Conservation (phyloP, 257 asterid genomes). For the Forsythia suspensa region DNA sequence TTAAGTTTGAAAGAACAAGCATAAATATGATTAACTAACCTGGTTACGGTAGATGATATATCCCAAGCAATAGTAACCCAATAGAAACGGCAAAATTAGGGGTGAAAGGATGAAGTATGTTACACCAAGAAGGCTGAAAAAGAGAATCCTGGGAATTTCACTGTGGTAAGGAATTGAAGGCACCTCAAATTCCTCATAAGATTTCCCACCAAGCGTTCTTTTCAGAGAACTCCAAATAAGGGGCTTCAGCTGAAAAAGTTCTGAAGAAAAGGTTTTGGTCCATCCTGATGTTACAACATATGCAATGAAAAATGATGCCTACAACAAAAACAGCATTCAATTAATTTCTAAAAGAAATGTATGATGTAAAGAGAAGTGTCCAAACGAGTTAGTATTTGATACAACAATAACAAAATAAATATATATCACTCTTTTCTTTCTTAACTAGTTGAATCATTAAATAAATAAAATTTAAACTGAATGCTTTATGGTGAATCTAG, state of each 20-base stretch:
- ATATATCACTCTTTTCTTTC: neutral
- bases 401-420: neutral
- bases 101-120: slow-evolving; percentile 95
- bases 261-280: slow-evolving; percentile 72
- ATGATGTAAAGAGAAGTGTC: neutral
- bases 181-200: slow-evolving; percentile 61
- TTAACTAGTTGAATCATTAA: neutral
- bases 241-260: slow-evolving; percentile 56
- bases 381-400: neutral
- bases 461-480: neutral
- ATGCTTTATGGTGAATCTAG: neutral
- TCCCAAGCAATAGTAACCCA: slow-evolving; percentile 80
- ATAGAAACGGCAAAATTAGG: slow-evolving; percentile 80
- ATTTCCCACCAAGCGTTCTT: slow-evolving; percentile 41
- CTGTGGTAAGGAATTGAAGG: slow-evolving; percentile 83
- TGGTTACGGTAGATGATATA: slow-evolving; percentile 88
- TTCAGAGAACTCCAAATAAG: slow-evolving; percentile 43
- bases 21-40: slow-evolving; percentile 49
- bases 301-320: slow-evolving; percentile 96
- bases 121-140: slow-evolving; percentile 84
- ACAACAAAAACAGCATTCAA: slow-evolving; percentile 17
- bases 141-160: slow-evolving; percentile 79
- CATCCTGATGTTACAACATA: slow-evolving; percentile 99
- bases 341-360: slow-evolving; percentile 15
- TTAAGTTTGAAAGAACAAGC: slow-evolving; percentile 10